phyloP scores from a whole-genome alignment of 2,329 filamentous ascomycete species.

The Phialophora tarda region DNA sequence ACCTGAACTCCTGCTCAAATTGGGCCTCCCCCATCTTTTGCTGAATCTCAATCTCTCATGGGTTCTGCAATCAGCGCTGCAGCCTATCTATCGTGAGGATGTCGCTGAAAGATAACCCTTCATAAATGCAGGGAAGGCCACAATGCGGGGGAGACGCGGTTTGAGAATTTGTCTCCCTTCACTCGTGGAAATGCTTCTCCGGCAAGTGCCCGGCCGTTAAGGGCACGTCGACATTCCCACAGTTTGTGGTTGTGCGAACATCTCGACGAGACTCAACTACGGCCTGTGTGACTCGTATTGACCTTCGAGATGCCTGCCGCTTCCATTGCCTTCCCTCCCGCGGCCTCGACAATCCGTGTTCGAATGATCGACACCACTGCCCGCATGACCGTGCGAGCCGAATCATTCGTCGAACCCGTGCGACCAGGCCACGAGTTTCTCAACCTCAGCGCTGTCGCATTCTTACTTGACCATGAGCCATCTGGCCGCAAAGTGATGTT shows the following conservation, averaged over 20 bases:
- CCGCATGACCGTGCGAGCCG: constrained; percentile 27
- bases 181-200: not conserved
- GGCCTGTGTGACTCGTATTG: not conserved
- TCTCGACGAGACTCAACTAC: not conserved
- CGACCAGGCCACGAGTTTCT: constrained; percentile 27
- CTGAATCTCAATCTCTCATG: not conserved
- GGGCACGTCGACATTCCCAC: not conserved
- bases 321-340: constrained; percentile 15
- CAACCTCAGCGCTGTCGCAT: constrained; percentile 28
- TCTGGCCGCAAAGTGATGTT: constrained; percentile 38
- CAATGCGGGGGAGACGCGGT: not conserved
- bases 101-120: not conserved
- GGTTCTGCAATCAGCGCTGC: not conserved
- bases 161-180: not conserved
- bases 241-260: not conserved
- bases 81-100: not conserved
- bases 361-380: constrained; percentile 27
- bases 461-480: constrained; percentile 30
- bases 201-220: not conserved
- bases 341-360: constrained; percentile 18
- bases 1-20: not conserved
- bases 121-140: not conserved
- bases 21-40: not conserved
- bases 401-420: constrained; percentile 29
- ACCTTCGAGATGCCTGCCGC: not conserved